Evolutionary conservation across 495 filamentous ascomycete genomes (phyloP).

Genomic region (Cercophora newfieldiana): DNA sequence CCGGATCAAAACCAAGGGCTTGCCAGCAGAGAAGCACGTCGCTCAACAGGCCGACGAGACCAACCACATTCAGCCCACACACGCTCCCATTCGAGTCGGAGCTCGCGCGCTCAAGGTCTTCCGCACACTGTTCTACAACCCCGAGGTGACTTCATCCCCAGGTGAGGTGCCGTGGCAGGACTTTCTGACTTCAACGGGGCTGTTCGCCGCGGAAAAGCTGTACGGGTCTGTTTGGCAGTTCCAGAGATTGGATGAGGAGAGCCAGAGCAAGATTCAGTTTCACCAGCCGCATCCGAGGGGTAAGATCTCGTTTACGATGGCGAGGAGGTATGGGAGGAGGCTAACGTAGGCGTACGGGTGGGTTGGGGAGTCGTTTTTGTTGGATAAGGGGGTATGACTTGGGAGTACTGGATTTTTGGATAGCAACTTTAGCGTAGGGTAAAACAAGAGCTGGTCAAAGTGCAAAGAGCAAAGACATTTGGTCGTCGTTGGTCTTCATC

Average conservation of each 20-base stretch:
- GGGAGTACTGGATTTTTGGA: no score
- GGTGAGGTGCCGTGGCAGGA: conserved; percentile 54
- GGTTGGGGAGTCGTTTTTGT: not conserved
- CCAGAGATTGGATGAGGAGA: conserved; percentile 32
- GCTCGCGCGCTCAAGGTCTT: conserved; percentile 38
- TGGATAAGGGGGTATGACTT: conserved; percentile 8
- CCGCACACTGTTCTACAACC: conserved; percentile 28
- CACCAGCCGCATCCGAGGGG: conserved; percentile 48
- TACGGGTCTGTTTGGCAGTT: conserved; percentile 59
- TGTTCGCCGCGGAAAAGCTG: conserved; percentile 49
- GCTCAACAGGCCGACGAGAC: not conserved
- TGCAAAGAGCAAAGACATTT: no score
- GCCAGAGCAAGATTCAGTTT: conserved; percentile 48
- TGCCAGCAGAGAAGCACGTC: conserved; percentile 6
- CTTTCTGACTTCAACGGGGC: conserved; percentile 49
- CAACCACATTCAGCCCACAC: not conserved
- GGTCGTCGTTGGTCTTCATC: no score
- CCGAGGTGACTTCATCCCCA: conserved; percentile 15
- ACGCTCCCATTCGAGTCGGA: conserved; percentile 38
- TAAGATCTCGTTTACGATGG: not conserved
- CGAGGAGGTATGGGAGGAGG: not conserved
- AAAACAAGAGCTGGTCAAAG: no score
- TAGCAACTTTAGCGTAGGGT: no score
- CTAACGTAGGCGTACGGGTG: not conserved
- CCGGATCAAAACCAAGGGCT: conserved; percentile 48